These are phyloP conservation scores for Phytophthora lateralis DNA, from an alignment of 352 stramenopile genomes.

Conservation along the genomic window DNA sequence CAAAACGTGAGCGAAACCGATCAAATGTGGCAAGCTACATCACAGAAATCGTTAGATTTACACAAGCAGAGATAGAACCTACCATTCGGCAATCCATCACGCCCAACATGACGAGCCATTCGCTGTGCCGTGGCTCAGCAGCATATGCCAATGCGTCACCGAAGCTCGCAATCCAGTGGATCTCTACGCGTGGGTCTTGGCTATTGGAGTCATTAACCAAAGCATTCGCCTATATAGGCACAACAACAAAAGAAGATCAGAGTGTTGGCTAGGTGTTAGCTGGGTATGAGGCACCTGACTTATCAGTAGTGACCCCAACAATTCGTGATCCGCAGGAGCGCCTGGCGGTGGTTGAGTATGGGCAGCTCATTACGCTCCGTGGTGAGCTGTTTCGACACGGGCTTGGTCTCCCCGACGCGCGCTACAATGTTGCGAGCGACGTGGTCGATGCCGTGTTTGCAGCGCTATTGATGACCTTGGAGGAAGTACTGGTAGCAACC, in stretches of 20 bases:
- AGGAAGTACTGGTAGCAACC: too few species aligned
- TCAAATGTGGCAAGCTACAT: background rate
- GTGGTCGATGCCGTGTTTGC: background rate
- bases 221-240: background rate
- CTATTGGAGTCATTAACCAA: background rate
- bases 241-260: background rate
- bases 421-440: background rate
- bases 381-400: background rate
- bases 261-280: background rate
- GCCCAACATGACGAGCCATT: background rate
- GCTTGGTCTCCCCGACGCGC: background rate
- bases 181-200: background rate
- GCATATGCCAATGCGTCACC: background rate
- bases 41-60: background rate
- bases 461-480: background rate
- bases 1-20: background rate
- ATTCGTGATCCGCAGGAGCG: background rate
- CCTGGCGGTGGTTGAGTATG: background rate
- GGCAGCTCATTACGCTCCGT: background rate
- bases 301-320: background rate
- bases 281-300: background rate
- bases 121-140: background rate
- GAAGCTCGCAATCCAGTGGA: conserved; percentile 4
- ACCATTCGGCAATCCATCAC: background rate
- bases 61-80: background rate